Conservation (phyloP, 2,329 filamentous ascomycete genomes). For the Aquanectria penicillioides region DNA sequence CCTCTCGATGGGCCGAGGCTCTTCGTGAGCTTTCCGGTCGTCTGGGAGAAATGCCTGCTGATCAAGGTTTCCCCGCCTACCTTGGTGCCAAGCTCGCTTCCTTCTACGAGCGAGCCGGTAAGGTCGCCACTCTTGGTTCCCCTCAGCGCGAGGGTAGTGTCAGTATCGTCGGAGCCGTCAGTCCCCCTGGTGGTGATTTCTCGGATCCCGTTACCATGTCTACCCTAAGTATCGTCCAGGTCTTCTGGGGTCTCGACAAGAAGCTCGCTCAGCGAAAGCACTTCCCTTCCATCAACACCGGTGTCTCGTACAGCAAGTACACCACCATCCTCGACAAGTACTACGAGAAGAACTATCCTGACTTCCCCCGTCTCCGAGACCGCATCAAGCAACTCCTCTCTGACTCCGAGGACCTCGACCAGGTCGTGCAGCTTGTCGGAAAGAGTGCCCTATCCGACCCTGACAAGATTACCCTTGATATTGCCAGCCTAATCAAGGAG, state of each 20-base stretch:
- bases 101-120: conserved; percentile 98
- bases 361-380: conserved; percentile 92
- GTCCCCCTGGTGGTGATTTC: conserved; percentile 97
- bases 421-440: conserved; percentile 97
- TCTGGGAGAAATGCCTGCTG: conserved; percentile 99
- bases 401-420: conserved; percentile 96
- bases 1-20: conserved; percentile 98
- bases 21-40: conserved; percentile 98
- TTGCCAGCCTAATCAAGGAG: conserved; percentile 92
- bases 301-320: conserved; percentile 96
- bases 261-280: conserved; percentile 99
- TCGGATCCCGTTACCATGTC: conserved; percentile 95
- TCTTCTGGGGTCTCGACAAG: conserved; percentile 99
- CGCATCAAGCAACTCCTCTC: conserved; percentile 93
- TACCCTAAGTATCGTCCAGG: conserved; percentile 96
- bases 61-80: conserved; percentile 99
- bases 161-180: conserved; percentile 97
- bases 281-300: conserved; percentile 98
- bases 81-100: conserved; percentile 95
- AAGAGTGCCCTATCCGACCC: conserved; percentile 96
- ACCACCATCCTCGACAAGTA: conserved; percentile 87
- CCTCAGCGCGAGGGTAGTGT: conserved; percentile 91
- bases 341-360: conserved; percentile 93
- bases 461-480: conserved; percentile 97
- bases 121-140: conserved; percentile 85